Evolutionary conservation across 768 basidiomycete species (phyloP).

Genomic region (Russula ochroleuca): DNA sequence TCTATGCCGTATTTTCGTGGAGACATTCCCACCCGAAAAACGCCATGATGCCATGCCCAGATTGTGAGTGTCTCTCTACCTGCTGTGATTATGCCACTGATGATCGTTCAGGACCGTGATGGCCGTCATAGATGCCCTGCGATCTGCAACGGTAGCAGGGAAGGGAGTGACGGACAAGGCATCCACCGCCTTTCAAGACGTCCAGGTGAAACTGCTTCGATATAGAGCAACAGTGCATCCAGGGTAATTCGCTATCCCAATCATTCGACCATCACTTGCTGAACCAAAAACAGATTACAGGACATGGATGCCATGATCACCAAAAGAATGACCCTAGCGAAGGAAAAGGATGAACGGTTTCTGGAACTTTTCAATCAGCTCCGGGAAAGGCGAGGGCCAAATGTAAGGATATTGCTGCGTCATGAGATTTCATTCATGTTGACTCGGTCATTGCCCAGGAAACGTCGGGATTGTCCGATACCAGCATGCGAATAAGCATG

Average conservation of each 20-base stretch:
- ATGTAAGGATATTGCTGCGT: not conserved
- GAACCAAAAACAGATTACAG: not conserved
- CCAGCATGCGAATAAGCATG: not conserved
- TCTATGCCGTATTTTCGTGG: slow-evolving; percentile 12
- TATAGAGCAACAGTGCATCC: slow-evolving; percentile 8
- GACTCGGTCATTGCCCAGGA: not conserved
- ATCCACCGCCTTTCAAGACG: slow-evolving; percentile 3
- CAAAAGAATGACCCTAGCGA: slow-evolving; percentile 2
- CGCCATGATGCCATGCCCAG: slow-evolving; percentile 1
- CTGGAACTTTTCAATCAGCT: slow-evolving; percentile 6
- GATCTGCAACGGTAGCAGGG: slow-evolving; percentile 11
- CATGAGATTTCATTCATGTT: not conserved
- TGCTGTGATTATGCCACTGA: not conserved
- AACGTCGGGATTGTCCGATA: not conserved
- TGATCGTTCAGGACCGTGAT: not conserved
- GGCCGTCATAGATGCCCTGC: not conserved
- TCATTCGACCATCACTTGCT: not conserved
- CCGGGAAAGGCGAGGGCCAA: not conserved
- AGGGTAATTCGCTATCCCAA: not conserved
- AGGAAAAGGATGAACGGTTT: not conserved
- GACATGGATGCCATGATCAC: not conserved
- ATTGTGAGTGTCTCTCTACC: not conserved
- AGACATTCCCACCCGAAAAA: not conserved
- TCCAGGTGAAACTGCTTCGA: not conserved
- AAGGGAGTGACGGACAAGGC: not conserved